Evolutionary conservation across 1,284 basidiomycete genomes (phyloP).

Genomic region (Fistulinella cinereoalba): DNA sequence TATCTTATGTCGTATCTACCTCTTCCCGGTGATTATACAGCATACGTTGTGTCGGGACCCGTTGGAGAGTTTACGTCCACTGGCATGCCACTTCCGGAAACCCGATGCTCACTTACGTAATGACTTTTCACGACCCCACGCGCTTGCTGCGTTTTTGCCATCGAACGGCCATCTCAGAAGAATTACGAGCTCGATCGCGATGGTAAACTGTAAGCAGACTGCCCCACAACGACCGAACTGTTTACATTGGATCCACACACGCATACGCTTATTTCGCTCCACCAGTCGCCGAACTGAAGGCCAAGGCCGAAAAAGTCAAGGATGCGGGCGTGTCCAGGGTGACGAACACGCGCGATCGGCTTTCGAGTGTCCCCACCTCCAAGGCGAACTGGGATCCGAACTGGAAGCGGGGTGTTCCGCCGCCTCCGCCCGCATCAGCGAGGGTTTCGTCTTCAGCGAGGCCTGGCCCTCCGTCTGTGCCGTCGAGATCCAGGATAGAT

Average conservation of each 20-base stretch:
- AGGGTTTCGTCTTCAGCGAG: neutral
- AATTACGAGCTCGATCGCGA: no score
- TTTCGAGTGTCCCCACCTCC: slow-evolving; percentile 53
- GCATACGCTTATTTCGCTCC: neutral
- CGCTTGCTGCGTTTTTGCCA: no score
- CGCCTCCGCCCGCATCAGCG: slow-evolving; percentile 10
- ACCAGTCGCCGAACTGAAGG: slow-evolving; percentile 60
- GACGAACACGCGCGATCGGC: slow-evolving; percentile 54
- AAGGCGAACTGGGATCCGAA: slow-evolving; percentile 60
- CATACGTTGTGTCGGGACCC: no score
- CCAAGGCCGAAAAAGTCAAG: slow-evolving; percentile 58
- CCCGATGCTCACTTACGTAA: no score
- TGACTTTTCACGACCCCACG: no score
- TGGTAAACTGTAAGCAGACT: slow-evolving; percentile 31
- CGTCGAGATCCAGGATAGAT: slow-evolving; percentile 12
- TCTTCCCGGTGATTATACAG: neutral
- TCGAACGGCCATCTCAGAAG: no score
- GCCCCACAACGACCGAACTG: neutral
- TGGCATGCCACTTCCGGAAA: no score
- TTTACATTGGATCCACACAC: slow-evolving; percentile 2
- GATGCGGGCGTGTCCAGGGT: slow-evolving; percentile 51
- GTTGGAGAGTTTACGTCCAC: no score
- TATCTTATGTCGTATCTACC: slow-evolving; percentile 11
- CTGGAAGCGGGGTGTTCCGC: slow-evolving; percentile 29
- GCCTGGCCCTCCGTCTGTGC: slow-evolving; percentile 20